Evolutionary conservation across 106 monocot genomes (phyloP).

Genomic region (Gastrodia elata): DNA sequence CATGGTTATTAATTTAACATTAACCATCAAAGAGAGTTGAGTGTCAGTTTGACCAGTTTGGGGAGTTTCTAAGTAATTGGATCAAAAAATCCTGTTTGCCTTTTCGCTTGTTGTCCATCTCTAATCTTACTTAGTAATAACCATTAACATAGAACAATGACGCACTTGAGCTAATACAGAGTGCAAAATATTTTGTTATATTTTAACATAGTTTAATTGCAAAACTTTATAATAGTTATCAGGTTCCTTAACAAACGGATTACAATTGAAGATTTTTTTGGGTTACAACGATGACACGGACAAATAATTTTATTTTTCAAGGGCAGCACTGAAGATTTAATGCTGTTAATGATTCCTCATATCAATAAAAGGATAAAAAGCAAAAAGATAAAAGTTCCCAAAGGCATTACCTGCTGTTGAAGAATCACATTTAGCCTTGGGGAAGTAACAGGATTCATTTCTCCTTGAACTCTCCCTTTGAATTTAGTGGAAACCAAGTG

Average conservation of each 20-base stretch:
- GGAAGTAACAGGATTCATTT: constrained; percentile 48
- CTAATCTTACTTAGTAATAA: no score
- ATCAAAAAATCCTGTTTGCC: no score
- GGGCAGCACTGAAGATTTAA: background rate
- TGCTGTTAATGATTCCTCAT: background rate
- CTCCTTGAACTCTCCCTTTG: constrained; percentile 20
- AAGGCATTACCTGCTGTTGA: constrained; percentile 67
- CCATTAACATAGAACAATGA: background rate
- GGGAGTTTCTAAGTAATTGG: no score
- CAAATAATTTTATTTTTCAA: background rate
- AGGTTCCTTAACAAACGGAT: background rate
- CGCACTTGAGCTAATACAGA: background rate
- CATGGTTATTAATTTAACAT: no score
- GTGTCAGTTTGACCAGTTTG: no score
- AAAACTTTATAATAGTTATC: background rate
- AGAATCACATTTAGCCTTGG: constrained; percentile 55
- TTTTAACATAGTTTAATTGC: background rate
- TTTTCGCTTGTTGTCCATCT: no score
- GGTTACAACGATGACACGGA: background rate
- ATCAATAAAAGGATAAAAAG: background rate
- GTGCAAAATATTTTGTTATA: background rate
- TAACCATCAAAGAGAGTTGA: no score
- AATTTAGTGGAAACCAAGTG: constrained; percentile 28
- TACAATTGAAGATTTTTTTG: background rate
- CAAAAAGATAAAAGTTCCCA: background rate